Base-by-base conservation (phyloP, 306 rosid genomes). In the Prunus kanzakura region DNA sequence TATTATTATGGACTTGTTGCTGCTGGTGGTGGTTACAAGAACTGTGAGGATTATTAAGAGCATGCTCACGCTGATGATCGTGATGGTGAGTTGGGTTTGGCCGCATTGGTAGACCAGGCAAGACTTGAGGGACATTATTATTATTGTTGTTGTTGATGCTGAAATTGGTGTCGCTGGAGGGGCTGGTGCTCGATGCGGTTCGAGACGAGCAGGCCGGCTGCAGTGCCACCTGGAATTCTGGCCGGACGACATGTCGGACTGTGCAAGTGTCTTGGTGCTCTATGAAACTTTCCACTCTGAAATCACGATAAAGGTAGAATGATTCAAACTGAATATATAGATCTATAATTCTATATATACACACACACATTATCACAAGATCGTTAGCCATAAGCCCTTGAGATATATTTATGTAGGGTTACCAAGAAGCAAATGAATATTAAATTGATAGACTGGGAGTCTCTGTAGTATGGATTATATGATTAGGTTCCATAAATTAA, bases 211-310 rank as follows among this genome's bases (percentile, higher is more conserved):
- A 89, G 60, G 89, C 29, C 89, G 3, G 82, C 49, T 22, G 85
- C 35, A 83, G 88, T 1, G 47, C 63, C n/a, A 76, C 78, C 29
- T 83, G 90, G 19, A 84, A 6, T 47, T 87, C 93, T 23, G 93
- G 95, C 76, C 83, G 41, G 56, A 81, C 78, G 38, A 76, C 76
- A 10, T 83, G 86, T 68, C 93, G 72, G 6, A 83, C 71, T 22
- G 75, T 88, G 86, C 99, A 95, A 76, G 89, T 83, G 71, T 95
- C 99, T 88, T 95, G 99, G 78, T 95, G 99, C 64, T 95, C 99
- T 30, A 95, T 95, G 89, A 95, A 95, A 79, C 97, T 95, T 88
- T 95, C 99, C 25, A 95, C 97, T 84, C 99, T 95, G 81, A 64
- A 78, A 23, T 30, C 35, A 60, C 27, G 67, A 71, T 65, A 78